Conservation (phyloP, 2,329 filamentous ascomycete species). For the Monascus ruber region DNA sequence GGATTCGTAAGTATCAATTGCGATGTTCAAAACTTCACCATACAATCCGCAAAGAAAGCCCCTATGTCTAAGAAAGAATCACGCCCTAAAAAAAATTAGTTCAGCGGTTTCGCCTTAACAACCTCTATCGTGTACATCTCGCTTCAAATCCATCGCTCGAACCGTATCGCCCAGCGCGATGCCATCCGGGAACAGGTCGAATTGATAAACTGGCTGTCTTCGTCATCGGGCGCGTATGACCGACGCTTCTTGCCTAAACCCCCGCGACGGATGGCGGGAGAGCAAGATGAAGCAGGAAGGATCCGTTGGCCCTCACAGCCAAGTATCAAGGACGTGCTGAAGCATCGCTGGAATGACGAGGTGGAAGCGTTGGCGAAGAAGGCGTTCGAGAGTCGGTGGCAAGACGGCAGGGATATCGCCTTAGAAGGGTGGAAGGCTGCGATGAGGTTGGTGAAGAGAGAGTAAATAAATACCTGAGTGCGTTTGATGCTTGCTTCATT, state of each 20-base stretch:
- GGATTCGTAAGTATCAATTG: slow-evolving; percentile 52
- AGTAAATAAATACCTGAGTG: slow-evolving; percentile 9
- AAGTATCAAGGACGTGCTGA: slow-evolving; percentile 53
- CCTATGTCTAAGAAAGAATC: background rate
- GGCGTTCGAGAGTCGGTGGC: slow-evolving; percentile 57
- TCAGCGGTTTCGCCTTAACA: slow-evolving; percentile 65
- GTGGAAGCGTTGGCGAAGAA: slow-evolving; percentile 54
- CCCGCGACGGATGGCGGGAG: background rate
- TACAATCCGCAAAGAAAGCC: background rate
- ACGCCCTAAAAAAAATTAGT: slow-evolving; percentile 35
- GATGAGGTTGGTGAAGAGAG: slow-evolving; percentile 18
- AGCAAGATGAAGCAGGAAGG: background rate
- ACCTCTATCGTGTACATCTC: slow-evolving; percentile 62
- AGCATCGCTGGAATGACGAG: slow-evolving; percentile 70
- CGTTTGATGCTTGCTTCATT: background rate
- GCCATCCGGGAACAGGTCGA: slow-evolving; percentile 35
- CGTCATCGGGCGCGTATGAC: slow-evolving; percentile 24
- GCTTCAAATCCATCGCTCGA: slow-evolving; percentile 57
- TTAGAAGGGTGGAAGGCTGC: slow-evolving; percentile 43
- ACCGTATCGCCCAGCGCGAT: slow-evolving; percentile 41
- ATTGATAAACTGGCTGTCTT: slow-evolving; percentile 29
- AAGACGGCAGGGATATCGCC: slow-evolving; percentile 38
- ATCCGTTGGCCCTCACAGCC: slow-evolving; percentile 14
- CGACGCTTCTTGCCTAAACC: slow-evolving; percentile 14
- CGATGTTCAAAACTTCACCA: background rate